Conservation (phyloP, 345 rosid species). For the Syzygium grande region DNA sequence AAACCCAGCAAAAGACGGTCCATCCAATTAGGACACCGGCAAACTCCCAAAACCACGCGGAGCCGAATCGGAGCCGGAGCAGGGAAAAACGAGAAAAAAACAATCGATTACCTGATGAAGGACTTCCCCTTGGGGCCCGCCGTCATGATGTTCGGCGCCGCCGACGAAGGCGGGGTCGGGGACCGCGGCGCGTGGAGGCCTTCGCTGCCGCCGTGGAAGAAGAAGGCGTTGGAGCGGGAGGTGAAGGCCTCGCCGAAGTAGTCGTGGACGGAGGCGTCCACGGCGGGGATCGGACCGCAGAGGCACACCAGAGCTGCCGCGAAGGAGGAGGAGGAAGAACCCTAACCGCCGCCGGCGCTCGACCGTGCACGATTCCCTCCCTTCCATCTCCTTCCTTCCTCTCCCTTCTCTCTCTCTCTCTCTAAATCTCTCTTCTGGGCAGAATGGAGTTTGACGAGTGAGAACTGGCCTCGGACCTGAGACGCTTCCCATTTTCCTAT, state of each 20-base stretch:
- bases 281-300: slow-evolving; percentile 8
- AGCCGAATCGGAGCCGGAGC: background rate
- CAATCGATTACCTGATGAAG: slow-evolving; percentile 43
- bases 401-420: background rate
- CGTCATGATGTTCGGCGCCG: slow-evolving; percentile 16
- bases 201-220: slow-evolving; percentile 94
- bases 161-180: slow-evolving; percentile 3
- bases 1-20: background rate
- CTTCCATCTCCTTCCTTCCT: background rate
- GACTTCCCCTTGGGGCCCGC: slow-evolving; percentile 56
- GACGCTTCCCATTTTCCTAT: background rate
- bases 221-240: slow-evolving; percentile 50
- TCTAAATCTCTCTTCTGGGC: background rate
- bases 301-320: background rate
- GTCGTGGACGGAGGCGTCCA: slow-evolving; percentile 62
- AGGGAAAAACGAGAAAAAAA: too few species aligned
- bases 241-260: slow-evolving; percentile 55
- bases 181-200: slow-evolving; percentile 67
- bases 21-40: background rate
- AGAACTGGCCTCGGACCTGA: background rate
- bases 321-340: background rate
- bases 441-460: background rate
- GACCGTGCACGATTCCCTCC: background rate
- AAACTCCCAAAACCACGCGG: background rate
- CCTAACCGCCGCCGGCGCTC: background rate